Conservation (phyloP, 2,329 filamentous ascomycete species). For the Diatrype stigma region DNA sequence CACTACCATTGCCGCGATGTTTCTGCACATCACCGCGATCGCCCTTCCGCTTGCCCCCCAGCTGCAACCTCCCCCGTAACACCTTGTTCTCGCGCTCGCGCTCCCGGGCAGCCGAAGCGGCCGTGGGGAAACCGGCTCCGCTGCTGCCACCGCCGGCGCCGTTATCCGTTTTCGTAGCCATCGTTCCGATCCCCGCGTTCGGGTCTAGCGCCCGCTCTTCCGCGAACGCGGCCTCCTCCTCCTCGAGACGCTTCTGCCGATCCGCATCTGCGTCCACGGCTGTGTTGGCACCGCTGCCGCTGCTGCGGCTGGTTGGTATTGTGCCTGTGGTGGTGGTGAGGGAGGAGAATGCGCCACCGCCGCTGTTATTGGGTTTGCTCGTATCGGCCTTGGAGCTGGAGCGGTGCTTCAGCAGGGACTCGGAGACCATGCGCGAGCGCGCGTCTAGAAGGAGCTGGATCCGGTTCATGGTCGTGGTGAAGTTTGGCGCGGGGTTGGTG, state of each 20-base stretch:
- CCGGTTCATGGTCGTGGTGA: slow-evolving; percentile 25
- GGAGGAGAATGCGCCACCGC: slow-evolving; percentile 11
- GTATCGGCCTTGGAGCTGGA: slow-evolving; percentile 7
- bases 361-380: background rate
- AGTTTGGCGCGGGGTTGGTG: slow-evolving; percentile 27
- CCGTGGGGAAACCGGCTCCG: no score
- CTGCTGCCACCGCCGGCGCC: slow-evolving; percentile 3
- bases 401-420: slow-evolving; percentile 3
- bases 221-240: slow-evolving; percentile 19
- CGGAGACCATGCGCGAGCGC: slow-evolving; percentile 9
- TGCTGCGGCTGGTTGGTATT: no score
- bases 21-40: background rate
- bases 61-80: slow-evolving; percentile 17
- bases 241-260: slow-evolving; percentile 2
- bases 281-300: no score
- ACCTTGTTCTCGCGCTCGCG: slow-evolving; percentile 15
- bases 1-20: slow-evolving; percentile 2
- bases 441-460: slow-evolving; percentile 23
- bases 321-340: background rate
- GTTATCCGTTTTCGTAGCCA: background rate
- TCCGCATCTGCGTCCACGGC: no score
- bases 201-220: slow-evolving; percentile 20
- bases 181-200: slow-evolving; percentile 21
- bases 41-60: slow-evolving; percentile 17
- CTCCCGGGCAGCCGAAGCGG: no score